phyloP scores from a whole-genome alignment of 169 alveolate genomes.

The Eimeria maxima region DNA sequence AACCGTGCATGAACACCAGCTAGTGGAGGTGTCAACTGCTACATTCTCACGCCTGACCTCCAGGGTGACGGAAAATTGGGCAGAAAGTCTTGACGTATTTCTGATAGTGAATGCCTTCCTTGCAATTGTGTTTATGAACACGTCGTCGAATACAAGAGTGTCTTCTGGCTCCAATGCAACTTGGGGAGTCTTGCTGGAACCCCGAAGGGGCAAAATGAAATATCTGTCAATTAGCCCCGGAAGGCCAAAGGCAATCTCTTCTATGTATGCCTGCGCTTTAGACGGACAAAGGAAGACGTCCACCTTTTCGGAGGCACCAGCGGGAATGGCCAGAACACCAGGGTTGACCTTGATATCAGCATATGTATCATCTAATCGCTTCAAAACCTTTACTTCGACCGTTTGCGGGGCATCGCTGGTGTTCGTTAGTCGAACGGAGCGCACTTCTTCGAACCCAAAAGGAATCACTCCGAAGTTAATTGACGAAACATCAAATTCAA shows the following conservation, averaged over 20 bases:
- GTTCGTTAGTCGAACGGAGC: slow-evolving; percentile 92
- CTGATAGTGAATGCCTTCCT: slow-evolving; percentile 88
- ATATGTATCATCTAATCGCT: slow-evolving; percentile 56
- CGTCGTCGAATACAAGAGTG: slow-evolving; percentile 93
- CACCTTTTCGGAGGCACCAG: neutral
- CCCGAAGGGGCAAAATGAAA: slow-evolving; percentile 72
- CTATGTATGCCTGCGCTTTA: slow-evolving; percentile 70
- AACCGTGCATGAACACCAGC: neutral
- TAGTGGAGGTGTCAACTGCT: neutral
- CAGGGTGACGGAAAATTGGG: slow-evolving; percentile 41
- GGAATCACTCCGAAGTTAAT: slow-evolving; percentile 95
- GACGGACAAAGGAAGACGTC: slow-evolving; percentile 64
- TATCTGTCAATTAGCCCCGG: slow-evolving; percentile 31
- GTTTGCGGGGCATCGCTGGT: slow-evolving; percentile 91
- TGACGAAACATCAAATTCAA: slow-evolving; percentile 93
- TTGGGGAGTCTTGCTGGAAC: slow-evolving; percentile 78
- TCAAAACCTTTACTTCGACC: slow-evolving; percentile 36
- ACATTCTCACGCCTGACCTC: slow-evolving; percentile 37
- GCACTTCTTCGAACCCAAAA: slow-evolving; percentile 93
- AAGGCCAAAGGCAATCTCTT: slow-evolving; percentile 63
- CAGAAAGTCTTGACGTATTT: slow-evolving; percentile 63
- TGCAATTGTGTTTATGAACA: slow-evolving; percentile 92
- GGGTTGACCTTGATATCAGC: slow-evolving; percentile 57
- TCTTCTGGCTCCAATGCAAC: slow-evolving; percentile 95
- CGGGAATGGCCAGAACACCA: slow-evolving; percentile 9